These are phyloP conservation scores for Ceriops zippeliana DNA, from an alignment of 345 rosid species.

Conservation along the genomic window DNA sequence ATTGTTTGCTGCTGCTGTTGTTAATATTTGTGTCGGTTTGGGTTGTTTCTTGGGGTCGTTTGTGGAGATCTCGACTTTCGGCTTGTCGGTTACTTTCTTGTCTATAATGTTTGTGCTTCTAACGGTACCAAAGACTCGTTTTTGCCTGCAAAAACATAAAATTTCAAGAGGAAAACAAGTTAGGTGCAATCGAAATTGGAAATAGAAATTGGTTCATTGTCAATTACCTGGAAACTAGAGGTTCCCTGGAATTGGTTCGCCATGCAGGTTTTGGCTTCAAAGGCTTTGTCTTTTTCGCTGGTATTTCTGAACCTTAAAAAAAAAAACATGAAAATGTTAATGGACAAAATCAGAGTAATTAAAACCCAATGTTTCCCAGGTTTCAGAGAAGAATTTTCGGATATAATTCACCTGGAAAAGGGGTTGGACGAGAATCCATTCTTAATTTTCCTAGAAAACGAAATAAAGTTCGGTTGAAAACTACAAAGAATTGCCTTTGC, in stretches of 20 bases:
- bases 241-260: conserved; percentile 5
- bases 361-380: not conserved
- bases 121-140: conserved; percentile 17
- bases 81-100: not conserved
- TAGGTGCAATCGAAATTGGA: not conserved
- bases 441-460: no score
- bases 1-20: not conserved
- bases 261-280: not conserved
- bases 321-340: not conserved
- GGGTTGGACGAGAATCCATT: conserved; percentile 14
- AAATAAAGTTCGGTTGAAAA: no score
- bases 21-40: not conserved
- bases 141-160: conserved; percentile 19
- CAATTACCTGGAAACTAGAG: conserved; percentile 10
- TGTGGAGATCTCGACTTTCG: not conserved
- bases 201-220: not conserved
- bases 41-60: not conserved
- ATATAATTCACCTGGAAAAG: conserved; percentile 1
- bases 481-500: no score
- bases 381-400: no score
- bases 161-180: not conserved
- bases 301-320: no score
- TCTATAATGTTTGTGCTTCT: conserved; percentile 6
- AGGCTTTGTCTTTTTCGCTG: not conserved
- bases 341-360: not conserved